phyloP scores from a whole-genome alignment of 2,329 filamentous ascomycete species.

The Trichoderma koningii region DNA sequence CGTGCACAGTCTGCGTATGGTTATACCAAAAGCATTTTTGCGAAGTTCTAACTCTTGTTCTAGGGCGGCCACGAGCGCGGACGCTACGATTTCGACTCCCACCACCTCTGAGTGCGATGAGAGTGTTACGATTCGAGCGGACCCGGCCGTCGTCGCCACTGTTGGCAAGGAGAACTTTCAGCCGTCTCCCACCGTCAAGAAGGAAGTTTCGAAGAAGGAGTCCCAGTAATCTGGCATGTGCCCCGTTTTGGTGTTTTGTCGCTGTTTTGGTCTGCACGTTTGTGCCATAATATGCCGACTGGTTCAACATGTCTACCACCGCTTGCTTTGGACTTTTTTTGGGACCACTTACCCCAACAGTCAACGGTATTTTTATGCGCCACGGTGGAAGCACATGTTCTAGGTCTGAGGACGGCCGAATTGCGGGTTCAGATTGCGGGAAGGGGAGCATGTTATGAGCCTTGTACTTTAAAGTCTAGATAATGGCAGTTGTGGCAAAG shows the following conservation, averaged over 20 bases:
- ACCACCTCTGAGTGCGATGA: slow-evolving; percentile 55
- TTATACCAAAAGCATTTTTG: slow-evolving; percentile 33
- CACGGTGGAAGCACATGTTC: slow-evolving; percentile 42
- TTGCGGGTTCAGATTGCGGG: slow-evolving; percentile 38
- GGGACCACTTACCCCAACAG: slow-evolving; percentile 32
- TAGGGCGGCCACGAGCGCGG: slow-evolving; percentile 44
- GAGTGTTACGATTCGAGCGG: slow-evolving; percentile 56
- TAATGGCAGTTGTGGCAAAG: slow-evolving; percentile 34
- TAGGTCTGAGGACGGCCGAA: slow-evolving; percentile 41
- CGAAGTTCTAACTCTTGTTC: slow-evolving; percentile 40
- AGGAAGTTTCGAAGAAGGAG: slow-evolving; percentile 41
- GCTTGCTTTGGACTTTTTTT: slow-evolving; percentile 28
- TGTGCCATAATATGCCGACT: slow-evolving; percentile 26
- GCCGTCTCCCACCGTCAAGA: slow-evolving; percentile 52
- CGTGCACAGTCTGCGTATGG: slow-evolving; percentile 44
- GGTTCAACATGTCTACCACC: slow-evolving; percentile 29
- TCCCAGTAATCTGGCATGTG: slow-evolving; percentile 29
- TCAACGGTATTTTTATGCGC: slow-evolving; percentile 36
- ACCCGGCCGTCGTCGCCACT: slow-evolving; percentile 48
- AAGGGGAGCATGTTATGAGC: slow-evolving; percentile 39
- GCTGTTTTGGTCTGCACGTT: slow-evolving; percentile 26
- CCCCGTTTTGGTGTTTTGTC: slow-evolving; percentile 11
- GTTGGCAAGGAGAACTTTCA: slow-evolving; percentile 46
- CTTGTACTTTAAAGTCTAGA: slow-evolving; percentile 47
- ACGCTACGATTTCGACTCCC: slow-evolving; percentile 44